These are phyloP conservation scores for Acanthamoeba culbertsoni DNA, from an alignment of 208 protist species.

Conservation along the genomic window DNA sequence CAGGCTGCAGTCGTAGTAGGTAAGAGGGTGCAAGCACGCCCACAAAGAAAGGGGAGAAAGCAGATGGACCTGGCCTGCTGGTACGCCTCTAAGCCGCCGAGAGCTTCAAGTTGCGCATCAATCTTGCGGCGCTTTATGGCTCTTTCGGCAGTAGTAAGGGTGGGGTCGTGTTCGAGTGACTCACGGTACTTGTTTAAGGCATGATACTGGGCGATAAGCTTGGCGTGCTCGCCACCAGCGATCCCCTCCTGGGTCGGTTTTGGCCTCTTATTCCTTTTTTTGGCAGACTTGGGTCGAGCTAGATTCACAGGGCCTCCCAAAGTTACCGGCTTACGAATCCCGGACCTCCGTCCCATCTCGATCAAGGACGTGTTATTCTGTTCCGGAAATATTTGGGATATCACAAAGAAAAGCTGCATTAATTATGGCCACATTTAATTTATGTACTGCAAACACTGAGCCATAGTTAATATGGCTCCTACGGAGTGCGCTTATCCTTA, in stretches of 20 bases:
- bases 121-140: background rate
- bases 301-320: background rate
- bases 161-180: slow-evolving; percentile 15
- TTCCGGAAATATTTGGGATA: no score
- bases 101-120: background rate
- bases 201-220: slow-evolving; percentile 29
- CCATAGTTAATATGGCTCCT: no score
- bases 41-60: background rate
- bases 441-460: no score
- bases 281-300: background rate
- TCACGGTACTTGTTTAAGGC: slow-evolving; percentile 51
- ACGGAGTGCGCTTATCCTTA: no score
- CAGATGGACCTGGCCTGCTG: background rate
- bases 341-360: background rate
- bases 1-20: background rate
- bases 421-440: no score
- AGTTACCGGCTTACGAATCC: background rate
- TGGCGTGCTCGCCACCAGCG: background rate
- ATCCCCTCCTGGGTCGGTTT: background rate
- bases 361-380: no score
- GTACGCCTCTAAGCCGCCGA: slow-evolving; percentile 25
- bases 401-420: no score
- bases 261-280: background rate
- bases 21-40: background rate
- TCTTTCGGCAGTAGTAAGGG: background rate